These are phyloP conservation scores for Phytopythium mirpurense DNA, from an alignment of 352 stramenopile genomes.

Conservation along the genomic window DNA sequence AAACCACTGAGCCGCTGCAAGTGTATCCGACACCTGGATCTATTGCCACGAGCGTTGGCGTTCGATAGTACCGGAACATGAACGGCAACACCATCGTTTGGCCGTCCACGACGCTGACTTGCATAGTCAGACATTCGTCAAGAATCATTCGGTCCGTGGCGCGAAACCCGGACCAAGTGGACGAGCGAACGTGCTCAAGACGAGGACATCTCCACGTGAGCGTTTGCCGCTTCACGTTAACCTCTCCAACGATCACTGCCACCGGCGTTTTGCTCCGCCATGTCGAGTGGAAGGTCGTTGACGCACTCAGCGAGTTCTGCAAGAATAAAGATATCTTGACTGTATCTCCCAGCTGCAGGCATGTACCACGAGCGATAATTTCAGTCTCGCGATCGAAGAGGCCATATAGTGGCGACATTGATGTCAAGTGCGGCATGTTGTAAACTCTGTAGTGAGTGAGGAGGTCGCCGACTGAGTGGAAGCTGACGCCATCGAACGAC, in stretches of 20 bases:
- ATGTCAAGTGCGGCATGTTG: slow-evolving; percentile 52
- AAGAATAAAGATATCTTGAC: slow-evolving; percentile 45
- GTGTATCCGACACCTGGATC: slow-evolving; percentile 51
- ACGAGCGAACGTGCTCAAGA: slow-evolving; percentile 16
- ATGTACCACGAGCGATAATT: slow-evolving; percentile 32
- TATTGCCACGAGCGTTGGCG: slow-evolving; percentile 41
- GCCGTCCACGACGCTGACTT: slow-evolving; percentile 52
- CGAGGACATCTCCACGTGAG: slow-evolving; percentile 49
- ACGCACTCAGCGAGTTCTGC: slow-evolving; percentile 10
- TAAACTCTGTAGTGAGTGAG: slow-evolving; percentile 48
- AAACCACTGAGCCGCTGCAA: slow-evolving; percentile 53
- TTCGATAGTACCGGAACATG: slow-evolving; percentile 52
- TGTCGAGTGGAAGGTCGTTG: slow-evolving; percentile 5
- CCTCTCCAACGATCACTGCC: slow-evolving; percentile 22
- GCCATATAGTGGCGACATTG: slow-evolving; percentile 38
- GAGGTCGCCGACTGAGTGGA: slow-evolving; percentile 42
- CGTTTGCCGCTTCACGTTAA: slow-evolving; percentile 37
- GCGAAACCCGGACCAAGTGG: slow-evolving; percentile 6
- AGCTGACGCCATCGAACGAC: slow-evolving; percentile 49
- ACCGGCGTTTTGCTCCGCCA: slow-evolving; percentile 11
- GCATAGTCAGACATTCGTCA: slow-evolving; percentile 29
- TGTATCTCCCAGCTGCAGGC: slow-evolving; percentile 27
- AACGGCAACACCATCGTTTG: slow-evolving; percentile 47
- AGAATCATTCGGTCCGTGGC: slow-evolving; percentile 34
- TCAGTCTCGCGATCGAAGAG: slow-evolving; percentile 39